A percentile compares a stretch with the other conserved stretches of the same genome.
phyloP scores from a whole-genome alignment of 805 yeast genomes.

The Ogataea zsoltii region DNA sequence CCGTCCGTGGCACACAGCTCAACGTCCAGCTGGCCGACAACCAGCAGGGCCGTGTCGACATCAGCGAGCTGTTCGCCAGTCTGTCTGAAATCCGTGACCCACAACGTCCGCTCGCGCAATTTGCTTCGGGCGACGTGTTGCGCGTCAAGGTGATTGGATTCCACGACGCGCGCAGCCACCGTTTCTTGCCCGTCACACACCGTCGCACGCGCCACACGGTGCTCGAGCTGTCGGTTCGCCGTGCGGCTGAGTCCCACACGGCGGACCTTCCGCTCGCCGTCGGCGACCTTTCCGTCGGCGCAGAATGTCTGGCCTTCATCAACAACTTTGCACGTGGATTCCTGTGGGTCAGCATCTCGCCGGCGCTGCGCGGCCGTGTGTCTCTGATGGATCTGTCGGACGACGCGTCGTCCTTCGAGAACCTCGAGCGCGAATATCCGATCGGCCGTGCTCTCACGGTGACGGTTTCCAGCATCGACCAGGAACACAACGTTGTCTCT shows the following conservation, averaged over 20 bases:
- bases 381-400: constrained; percentile 63
- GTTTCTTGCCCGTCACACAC: constrained; percentile 65
- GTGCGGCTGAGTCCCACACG: too few relatives aligned
- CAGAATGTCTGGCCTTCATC: constrained; percentile 57
- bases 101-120: constrained; percentile 57
- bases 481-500: constrained; percentile 49
- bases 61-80: constrained; percentile 63
- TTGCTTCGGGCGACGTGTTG: constrained; percentile 57
- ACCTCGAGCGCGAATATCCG: constrained; percentile 61
- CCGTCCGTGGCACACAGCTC: constrained; percentile 71
- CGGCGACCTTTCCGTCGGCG: constrained; percentile 49
- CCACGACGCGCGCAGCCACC: constrained; percentile 69
- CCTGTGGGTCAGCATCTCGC: constrained; percentile 70
- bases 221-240: constrained; percentile 63
- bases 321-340: constrained; percentile 61
- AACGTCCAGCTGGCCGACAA: constrained; percentile 76
- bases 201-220: constrained; percentile 54
- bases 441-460: constrained; percentile 70
- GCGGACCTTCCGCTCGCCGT: constrained; percentile 30
- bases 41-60: constrained; percentile 76
- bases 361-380: constrained; percentile 65
- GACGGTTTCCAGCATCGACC: constrained; percentile 53
- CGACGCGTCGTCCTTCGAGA: constrained; percentile 47
- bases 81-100: constrained; percentile 56
- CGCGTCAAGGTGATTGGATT: constrained; percentile 72